Percentiles rank a stretch among this genome's conserved stretches.
Conservation (phyloP, 1,139 yeast species). For the Hanseniaspora uvarum region DNA sequence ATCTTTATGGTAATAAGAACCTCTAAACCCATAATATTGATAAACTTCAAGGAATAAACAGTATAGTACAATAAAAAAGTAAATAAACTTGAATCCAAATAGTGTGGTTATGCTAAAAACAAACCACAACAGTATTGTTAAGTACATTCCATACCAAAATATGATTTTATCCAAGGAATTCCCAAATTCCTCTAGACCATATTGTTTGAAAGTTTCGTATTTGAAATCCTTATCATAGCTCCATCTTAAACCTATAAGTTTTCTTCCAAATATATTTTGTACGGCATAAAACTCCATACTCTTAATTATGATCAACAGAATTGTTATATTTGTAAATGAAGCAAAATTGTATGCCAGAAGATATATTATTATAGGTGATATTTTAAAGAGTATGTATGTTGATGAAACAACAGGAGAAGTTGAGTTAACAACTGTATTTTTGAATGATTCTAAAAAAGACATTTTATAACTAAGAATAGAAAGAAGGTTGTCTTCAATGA, state of each 20-base stretch:
- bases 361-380: conserved; percentile 29
- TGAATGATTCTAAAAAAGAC: conserved; percentile 26
- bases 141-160: conserved; percentile 74
- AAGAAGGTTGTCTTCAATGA: too few species aligned
- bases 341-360: conserved; percentile 26
- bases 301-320: conserved; percentile 58
- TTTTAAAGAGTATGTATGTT: conserved; percentile 28
- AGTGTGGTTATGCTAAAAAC: conserved; percentile 66
- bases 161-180: conserved; percentile 85
- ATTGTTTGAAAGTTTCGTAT: conserved; percentile 31
- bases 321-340: conserved; percentile 45
- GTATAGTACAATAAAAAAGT: conserved; percentile 53
- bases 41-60: conserved; percentile 65
- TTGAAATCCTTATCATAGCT: conserved; percentile 55
- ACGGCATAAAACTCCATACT: conserved; percentile 92
- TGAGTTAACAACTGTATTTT: conserved; percentile 30
- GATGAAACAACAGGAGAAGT: conserved; percentile 29
- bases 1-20: conserved; percentile 64
- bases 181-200: conserved; percentile 39
- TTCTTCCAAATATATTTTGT: conserved; percentile 80
- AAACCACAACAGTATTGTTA: conserved; percentile 66
- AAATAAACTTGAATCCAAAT: conserved; percentile 65
- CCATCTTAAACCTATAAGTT: conserved; percentile 88
- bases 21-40: conserved; percentile 79
- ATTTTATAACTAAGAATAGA: conserved; percentile 8